Percentiles rank a stretch among this genome's conserved stretches.
phyloP scores from a whole-genome alignment of 2,329 filamentous ascomycete genomes.

The Rhinocladiella mackenziei region DNA sequence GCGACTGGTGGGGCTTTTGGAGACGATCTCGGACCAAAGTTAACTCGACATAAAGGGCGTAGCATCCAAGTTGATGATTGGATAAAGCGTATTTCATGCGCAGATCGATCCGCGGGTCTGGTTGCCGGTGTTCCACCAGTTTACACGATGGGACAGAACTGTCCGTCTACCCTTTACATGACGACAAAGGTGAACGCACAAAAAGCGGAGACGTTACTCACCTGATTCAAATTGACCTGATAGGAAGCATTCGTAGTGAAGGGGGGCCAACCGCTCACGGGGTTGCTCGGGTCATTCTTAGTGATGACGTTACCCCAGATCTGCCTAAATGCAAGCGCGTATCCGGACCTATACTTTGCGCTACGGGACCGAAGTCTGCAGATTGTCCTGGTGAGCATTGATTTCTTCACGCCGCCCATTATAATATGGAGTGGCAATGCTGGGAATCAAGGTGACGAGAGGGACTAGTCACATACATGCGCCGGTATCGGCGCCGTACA shows the following conservation, averaged over 20 bases:
- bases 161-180: too few relatives aligned
- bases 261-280: conserved; percentile 36
- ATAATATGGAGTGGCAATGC: background rate
- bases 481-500: conserved; percentile 50
- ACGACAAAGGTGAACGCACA: background rate
- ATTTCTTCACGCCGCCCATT: too few relatives aligned
- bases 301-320: conserved; percentile 50
- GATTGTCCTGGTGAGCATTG: background rate
- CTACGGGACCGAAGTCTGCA: conserved; percentile 19
- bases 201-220: conserved; percentile 2
- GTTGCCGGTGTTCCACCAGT: too few relatives aligned
- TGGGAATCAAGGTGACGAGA: background rate
- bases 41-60: background rate
- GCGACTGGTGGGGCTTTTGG: too few relatives aligned
- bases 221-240: conserved; percentile 46
- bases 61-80: background rate
- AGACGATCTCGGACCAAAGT: too few relatives aligned
- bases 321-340: conserved; percentile 40
- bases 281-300: conserved; percentile 41
- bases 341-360: conserved; percentile 31
- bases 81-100: background rate
- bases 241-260: conserved; percentile 35
- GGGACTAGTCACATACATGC: conserved; percentile 10
- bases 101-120: too few relatives aligned
- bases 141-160: too few relatives aligned